A percentile compares a stretch with the other conserved stretches of the same genome.
Conservation (phyloP, 805 yeast species). For the Yarrowia divulgata region DNA sequence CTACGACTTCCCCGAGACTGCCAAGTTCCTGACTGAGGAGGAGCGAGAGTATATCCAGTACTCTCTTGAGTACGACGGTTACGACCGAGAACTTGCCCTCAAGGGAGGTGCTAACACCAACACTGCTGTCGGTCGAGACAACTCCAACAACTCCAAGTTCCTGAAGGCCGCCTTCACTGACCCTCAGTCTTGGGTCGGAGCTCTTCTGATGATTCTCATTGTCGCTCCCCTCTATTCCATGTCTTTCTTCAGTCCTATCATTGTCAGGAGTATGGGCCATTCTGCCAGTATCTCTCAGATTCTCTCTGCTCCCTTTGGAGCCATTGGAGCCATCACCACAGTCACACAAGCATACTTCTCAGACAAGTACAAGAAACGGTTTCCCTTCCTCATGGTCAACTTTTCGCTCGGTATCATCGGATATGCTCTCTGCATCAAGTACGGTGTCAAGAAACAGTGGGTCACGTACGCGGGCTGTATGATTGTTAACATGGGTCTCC, state of each 20-base stretch:
- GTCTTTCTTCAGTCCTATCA: constrained; percentile 65
- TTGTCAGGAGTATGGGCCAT: constrained; percentile 61
- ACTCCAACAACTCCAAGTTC: constrained; percentile 56
- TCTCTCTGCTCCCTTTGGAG: constrained; percentile 57
- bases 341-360: constrained; percentile 43
- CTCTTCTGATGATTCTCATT: constrained; percentile 38
- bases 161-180: constrained; percentile 60
- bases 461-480: constrained; percentile 62
- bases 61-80: constrained; percentile 32
- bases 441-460: constrained; percentile 48
- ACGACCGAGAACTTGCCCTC: constrained; percentile 32
- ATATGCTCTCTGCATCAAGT: constrained; percentile 55
- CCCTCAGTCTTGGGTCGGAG: constrained; percentile 60
- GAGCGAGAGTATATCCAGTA: constrained; percentile 55
- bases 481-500: constrained; percentile 60
- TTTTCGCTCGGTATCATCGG: constrained; percentile 51
- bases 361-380: constrained; percentile 50
- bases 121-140: constrained; percentile 55
- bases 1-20: constrained; percentile 65
- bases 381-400: constrained; percentile 45
- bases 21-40: constrained; percentile 55
- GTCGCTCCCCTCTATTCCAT: constrained; percentile 66
- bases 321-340: constrained; percentile 50
- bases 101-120: constrained; percentile 47
- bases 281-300: constrained; percentile 64